Conservation (phyloP, 2,329 filamentous ascomycete species). For the Pyricularia pennisetigena region DNA sequence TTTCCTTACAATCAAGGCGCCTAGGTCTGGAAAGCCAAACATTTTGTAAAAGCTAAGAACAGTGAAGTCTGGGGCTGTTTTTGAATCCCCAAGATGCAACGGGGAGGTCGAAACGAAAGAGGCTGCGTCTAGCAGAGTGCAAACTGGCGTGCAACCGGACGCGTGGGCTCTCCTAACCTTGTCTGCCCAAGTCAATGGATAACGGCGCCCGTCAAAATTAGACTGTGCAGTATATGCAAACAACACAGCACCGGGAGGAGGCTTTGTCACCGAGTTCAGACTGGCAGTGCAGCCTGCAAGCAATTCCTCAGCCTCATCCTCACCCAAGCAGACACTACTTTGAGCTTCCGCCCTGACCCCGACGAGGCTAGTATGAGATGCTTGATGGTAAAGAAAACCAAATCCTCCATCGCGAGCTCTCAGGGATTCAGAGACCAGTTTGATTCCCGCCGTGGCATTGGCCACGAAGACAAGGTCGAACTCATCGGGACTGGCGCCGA, state of each 20-base stretch:
- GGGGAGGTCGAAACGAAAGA: constrained; percentile 69
- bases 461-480: constrained; percentile 89
- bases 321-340: constrained; percentile 55
- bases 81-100: constrained; percentile 56
- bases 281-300: constrained; percentile 22
- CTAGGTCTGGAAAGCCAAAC: constrained; percentile 92
- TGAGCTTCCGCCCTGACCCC: constrained; percentile 66
- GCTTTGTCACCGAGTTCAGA: neutral
- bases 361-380: constrained; percentile 79
- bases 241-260: constrained; percentile 3
- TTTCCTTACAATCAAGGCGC: constrained; percentile 73
- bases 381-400: constrained; percentile 71
- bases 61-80: constrained; percentile 68
- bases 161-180: neutral
- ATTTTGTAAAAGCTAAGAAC: constrained; percentile 92
- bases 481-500: constrained; percentile 68
- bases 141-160: neutral
- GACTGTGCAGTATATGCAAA: constrained; percentile 89
- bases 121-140: constrained; percentile 72
- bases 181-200: constrained; percentile 61
- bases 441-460: constrained; percentile 86
- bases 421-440: constrained; percentile 73
- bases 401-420: constrained; percentile 61
- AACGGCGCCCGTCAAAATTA: constrained; percentile 76
- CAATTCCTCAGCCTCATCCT: constrained; percentile 57